Conservation (phyloP, 2,329 filamentous ascomycete species). For the Alternaria sp. region DNA sequence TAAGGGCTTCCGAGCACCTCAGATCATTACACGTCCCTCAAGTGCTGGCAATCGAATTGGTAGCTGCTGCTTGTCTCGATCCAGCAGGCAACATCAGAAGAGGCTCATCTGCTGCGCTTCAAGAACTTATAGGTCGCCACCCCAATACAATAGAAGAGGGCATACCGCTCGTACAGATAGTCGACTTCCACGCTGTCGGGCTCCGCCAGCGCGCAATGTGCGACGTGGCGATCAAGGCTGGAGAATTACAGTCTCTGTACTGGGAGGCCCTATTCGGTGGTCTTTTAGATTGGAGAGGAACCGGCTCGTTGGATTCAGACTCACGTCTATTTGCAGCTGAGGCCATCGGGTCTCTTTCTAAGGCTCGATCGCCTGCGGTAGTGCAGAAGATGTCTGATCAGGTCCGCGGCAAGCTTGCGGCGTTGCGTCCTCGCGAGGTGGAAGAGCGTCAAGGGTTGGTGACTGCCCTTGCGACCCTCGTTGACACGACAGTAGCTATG, state of each 20-base stretch:
- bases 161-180: constrained; percentile 83
- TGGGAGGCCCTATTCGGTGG: constrained; percentile 73
- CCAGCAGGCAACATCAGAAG: constrained; percentile 91
- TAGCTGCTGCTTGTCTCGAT: constrained; percentile 83
- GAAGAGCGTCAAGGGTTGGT: constrained; percentile 74
- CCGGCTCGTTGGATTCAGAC: constrained; percentile 77
- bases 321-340: constrained; percentile 75
- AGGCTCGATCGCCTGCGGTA: constrained; percentile 47
- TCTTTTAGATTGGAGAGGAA: constrained; percentile 83
- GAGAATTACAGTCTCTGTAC: constrained; percentile 68
- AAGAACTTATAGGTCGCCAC: constrained; percentile 92
- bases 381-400: constrained; percentile 48
- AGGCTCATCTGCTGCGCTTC: constrained; percentile 89
- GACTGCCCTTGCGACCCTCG: constrained; percentile 56
- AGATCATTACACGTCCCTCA: constrained; percentile 66
- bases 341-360: constrained; percentile 68
- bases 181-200: constrained; percentile 93
- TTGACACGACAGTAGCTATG: constrained; percentile 11
- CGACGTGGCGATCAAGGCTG: constrained; percentile 74
- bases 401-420: constrained; percentile 55
- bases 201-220: constrained; percentile 82
- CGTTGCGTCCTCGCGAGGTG: constrained; percentile 64
- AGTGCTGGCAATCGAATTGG: constrained; percentile 78
- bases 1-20: constrained; percentile 54
- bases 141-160: constrained; percentile 83